phyloP scores from a whole-genome alignment of 1,284 basidiomycete genomes.

The Coriolopsis trogii region DNA sequence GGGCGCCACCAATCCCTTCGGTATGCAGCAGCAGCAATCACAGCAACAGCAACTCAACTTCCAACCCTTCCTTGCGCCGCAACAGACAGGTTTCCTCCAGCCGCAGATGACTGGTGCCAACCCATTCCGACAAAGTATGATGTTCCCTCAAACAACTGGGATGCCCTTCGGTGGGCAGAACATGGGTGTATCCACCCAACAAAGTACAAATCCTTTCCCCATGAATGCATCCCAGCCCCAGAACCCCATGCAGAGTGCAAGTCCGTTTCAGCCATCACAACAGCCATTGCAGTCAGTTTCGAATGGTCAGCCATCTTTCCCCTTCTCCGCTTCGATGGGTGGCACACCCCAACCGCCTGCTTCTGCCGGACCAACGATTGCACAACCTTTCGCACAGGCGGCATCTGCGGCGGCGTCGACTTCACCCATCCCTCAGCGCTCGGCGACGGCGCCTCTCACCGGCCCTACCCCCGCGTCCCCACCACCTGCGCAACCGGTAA shows the following conservation, averaged over 20 bases:
- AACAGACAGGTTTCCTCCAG: slow-evolving; percentile 47
- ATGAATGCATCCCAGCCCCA: slow-evolving; percentile 14
- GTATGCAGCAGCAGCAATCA: slow-evolving; percentile 38
- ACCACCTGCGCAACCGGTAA: slow-evolving; percentile 61
- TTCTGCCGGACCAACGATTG: slow-evolving; percentile 17
- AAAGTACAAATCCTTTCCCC: slow-evolving; percentile 35
- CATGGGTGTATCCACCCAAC: slow-evolving; percentile 15
- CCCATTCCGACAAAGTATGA: slow-evolving; percentile 67
- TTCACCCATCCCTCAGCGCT: slow-evolving; percentile 48
- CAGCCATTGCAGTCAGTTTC: not conserved
- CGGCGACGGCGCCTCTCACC: slow-evolving; percentile 68
- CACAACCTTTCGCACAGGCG: slow-evolving; percentile 25
- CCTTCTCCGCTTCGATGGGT: slow-evolving; percentile 17
- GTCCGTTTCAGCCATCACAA: slow-evolving; percentile 22
- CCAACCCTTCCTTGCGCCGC: slow-evolving; percentile 53
- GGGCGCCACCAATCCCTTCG: slow-evolving; percentile 48
- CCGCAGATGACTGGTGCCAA: slow-evolving; percentile 77
- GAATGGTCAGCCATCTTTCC: slow-evolving; percentile 28
- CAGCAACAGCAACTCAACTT: slow-evolving; percentile 54
- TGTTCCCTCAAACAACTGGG: slow-evolving; percentile 67
- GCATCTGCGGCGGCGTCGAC: slow-evolving; percentile 13
- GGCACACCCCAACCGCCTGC: slow-evolving; percentile 8
- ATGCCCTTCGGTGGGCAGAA: slow-evolving; percentile 41
- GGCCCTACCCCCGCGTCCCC: slow-evolving; percentile 33
- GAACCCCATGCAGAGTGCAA: slow-evolving; percentile 20